Conservation (phyloP, 768 basidiomycete species). For the Termitomyces titanicus region DNA sequence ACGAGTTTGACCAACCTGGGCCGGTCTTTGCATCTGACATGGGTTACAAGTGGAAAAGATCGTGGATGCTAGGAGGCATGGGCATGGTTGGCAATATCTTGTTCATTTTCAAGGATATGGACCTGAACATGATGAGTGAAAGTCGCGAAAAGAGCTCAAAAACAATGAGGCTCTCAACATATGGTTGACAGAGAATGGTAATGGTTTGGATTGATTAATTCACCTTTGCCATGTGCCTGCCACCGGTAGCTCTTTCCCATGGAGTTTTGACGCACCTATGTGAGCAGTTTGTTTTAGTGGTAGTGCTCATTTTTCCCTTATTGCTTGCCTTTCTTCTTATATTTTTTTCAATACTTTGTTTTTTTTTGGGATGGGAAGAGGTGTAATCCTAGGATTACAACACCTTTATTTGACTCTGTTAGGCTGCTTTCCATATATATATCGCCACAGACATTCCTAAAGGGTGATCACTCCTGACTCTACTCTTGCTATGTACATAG, state of each 20-base stretch:
- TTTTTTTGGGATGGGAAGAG: too few species aligned
- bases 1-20: constrained; percentile 21
- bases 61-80: constrained; percentile 18
- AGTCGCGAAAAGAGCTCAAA: constrained; percentile 16
- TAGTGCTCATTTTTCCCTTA: too few species aligned
- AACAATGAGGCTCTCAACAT: constrained; percentile 18
- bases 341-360: too few species aligned
- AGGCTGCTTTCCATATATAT: too few species aligned
- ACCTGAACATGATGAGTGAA: constrained; percentile 27
- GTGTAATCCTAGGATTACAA: too few species aligned
- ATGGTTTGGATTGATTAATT: background rate
- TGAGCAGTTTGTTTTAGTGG: background rate
- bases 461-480: too few species aligned
- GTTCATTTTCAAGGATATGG: too few species aligned
- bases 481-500: too few species aligned
- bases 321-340: too few species aligned
- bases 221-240: too few species aligned
- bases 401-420: background rate
- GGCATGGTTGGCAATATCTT: constrained; percentile 23
- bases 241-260: constrained; percentile 1
- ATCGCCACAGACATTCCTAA: too few species aligned
- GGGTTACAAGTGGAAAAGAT: constrained; percentile 22
- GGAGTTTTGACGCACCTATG: constrained; percentile 2
- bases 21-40: constrained; percentile 19
- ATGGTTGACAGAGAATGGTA: constrained; percentile 8